Conservation (phyloP, 1,284 basidiomycete species). For the Cryptococcus floricola region DNA sequence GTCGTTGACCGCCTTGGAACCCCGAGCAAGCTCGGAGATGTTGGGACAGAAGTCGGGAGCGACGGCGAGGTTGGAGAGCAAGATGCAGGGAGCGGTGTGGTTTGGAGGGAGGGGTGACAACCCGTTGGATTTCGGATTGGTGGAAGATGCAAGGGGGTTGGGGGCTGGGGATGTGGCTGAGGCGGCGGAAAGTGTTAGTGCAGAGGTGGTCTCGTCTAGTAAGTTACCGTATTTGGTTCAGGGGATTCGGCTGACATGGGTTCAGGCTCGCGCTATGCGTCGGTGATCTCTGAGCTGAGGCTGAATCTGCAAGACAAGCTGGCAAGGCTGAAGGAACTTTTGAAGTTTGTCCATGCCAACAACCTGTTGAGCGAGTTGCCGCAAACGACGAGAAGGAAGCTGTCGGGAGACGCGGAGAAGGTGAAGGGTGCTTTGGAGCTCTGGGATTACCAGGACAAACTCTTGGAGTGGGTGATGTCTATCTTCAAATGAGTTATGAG, state of each 20-base stretch:
- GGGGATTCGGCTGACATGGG: background rate
- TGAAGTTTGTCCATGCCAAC: constrained; percentile 83
- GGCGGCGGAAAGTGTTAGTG: constrained; percentile 52
- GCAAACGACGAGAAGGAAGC: constrained; percentile 66
- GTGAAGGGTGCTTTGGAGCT: constrained; percentile 75
- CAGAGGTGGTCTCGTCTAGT: constrained; percentile 50
- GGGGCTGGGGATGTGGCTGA: constrained; percentile 52
- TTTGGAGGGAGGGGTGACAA: constrained; percentile 54
- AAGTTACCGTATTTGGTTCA: constrained; percentile 4
- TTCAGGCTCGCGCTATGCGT: constrained; percentile 67
- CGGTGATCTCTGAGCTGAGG: constrained; percentile 72
- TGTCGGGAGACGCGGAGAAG: constrained; percentile 85
- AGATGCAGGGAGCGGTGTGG: constrained; percentile 57
- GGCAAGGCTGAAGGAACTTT: constrained; percentile 72
- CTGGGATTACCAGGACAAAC: constrained; percentile 72
- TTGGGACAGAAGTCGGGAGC: constrained; percentile 10
- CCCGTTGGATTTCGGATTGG: constrained; percentile 54
- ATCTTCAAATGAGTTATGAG: background rate
- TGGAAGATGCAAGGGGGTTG: constrained; percentile 5
- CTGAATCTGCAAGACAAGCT: constrained; percentile 73
- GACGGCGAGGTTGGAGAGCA: constrained; percentile 50
- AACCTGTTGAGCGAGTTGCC: constrained; percentile 76
- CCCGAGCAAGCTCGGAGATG: background rate
- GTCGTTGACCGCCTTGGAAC: constrained; percentile 33
- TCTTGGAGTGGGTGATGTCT: constrained; percentile 43